Percentiles rank a stretch among this genome's conserved stretches.
phyloP scores from a whole-genome alignment of 345 rosid species.

The Eucalyptus tenuipes region DNA sequence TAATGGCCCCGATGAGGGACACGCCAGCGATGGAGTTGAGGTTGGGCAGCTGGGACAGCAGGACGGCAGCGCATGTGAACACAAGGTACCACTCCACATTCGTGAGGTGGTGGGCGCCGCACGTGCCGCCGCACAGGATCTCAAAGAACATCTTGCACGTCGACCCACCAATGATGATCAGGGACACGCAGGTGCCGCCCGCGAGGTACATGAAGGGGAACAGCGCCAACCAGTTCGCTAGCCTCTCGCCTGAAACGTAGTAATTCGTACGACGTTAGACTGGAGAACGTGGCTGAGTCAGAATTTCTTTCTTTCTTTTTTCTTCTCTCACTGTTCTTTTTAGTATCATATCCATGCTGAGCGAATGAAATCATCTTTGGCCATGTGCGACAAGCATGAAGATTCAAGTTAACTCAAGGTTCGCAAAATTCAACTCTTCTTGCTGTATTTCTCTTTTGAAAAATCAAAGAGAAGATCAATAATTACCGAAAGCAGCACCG shows the following conservation, averaged over 20 bases:
- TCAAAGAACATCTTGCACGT: slow-evolving; percentile 14
- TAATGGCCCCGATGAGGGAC: slow-evolving; percentile 39
- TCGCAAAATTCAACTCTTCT: neutral
- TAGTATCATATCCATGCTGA: neutral
- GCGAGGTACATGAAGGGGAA: slow-evolving; percentile 56
- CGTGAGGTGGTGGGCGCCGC: slow-evolving; percentile 23
- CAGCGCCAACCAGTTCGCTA: slow-evolving; percentile 32
- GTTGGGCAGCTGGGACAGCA: slow-evolving; percentile 56
- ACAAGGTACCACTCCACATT: slow-evolving; percentile 43
- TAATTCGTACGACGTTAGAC: neutral
- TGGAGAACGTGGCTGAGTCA: neutral
- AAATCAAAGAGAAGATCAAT: neutral
- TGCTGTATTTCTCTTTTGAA: neutral
- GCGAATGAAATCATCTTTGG: neutral
- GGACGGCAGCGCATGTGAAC: slow-evolving; percentile 28
- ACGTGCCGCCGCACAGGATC: slow-evolving; percentile 15
- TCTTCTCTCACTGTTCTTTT: neutral
- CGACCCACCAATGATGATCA: slow-evolving; percentile 44
- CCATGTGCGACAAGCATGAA: neutral
- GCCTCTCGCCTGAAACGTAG: slow-evolving; percentile 23
- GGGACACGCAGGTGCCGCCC: slow-evolving; percentile 45
- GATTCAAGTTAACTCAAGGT: neutral
- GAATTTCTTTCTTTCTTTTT: neutral
- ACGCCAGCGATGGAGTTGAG: slow-evolving; percentile 55
- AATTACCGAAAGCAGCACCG: slow-evolving; percentile 1